Conservation (phyloP, 257 asterid species). For the Parsonsia alboflavescens region DNA sequence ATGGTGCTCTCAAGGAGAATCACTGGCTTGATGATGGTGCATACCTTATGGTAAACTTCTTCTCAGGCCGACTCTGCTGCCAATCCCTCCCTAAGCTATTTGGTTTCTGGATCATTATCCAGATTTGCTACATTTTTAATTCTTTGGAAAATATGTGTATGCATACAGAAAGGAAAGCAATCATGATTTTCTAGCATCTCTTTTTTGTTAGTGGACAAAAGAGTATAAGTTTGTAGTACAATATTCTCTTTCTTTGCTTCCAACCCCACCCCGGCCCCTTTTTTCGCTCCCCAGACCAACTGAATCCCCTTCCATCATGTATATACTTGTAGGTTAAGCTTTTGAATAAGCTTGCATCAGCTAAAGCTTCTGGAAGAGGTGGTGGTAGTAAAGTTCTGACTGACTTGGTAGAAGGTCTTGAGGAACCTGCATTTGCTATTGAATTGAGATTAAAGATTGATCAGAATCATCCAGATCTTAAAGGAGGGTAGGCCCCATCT, state of each 20-base stretch:
- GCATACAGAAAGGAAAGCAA: neutral
- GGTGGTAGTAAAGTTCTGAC: constrained; percentile 91
- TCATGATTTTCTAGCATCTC: neutral
- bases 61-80: neutral
- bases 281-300: neutral
- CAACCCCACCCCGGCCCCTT: neutral
- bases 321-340: constrained; percentile 69
- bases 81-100: neutral
- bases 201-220: neutral
- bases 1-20: constrained; percentile 99
- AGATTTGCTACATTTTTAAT: constrained; percentile 4
- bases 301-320: neutral
- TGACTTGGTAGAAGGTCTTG: constrained; percentile 88
- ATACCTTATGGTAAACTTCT: constrained; percentile 73
- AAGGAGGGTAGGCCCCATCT: constrained; percentile 67
- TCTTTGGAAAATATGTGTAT: neutral
- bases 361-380: constrained; percentile 76
- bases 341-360: constrained; percentile 92
- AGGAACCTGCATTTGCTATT: constrained; percentile 71
- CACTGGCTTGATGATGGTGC: constrained; percentile 99
- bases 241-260: neutral
- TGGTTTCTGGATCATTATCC: neutral
- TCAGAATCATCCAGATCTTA: constrained; percentile 76
- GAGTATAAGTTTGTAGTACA: neutral
- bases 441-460: constrained; percentile 87